A percentile compares a stretch with the other conserved stretches of the same genome.
Conservation (phyloP, 169 alveolate species). For the Cryptosporidium ubiquitum region DNA sequence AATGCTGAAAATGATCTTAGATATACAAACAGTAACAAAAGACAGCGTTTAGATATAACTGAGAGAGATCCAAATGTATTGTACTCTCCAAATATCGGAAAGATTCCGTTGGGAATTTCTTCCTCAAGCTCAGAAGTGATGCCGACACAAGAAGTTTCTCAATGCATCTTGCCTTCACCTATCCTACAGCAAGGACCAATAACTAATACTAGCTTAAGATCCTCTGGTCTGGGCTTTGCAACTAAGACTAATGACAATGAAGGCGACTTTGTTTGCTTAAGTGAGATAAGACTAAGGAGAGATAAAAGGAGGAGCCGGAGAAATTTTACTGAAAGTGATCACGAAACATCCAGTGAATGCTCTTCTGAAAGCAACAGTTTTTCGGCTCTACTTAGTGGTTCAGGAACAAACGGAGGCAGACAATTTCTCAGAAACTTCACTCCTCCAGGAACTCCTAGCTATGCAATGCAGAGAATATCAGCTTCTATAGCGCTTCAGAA, state of each 20-base stretch:
- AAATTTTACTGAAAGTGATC: slow-evolving; percentile 45
- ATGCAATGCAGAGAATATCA: background rate
- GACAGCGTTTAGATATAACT: background rate
- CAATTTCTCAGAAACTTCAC: slow-evolving; percentile 37
- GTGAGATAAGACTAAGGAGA: slow-evolving; percentile 67
- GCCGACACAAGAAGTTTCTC: background rate
- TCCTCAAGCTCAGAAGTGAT: background rate
- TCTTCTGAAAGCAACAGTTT: slow-evolving; percentile 65
- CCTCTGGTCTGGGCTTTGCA: background rate
- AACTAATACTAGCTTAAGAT: background rate
- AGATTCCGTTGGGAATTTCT: background rate
- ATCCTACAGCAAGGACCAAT: background rate
- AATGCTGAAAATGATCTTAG: background rate
- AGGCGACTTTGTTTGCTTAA: slow-evolving; percentile 63
- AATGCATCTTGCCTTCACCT: background rate
- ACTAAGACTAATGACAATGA: slow-evolving; percentile 17
- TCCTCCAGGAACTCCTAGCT: slow-evolving; percentile 61
- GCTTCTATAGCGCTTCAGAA: background rate
- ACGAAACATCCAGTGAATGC: slow-evolving; percentile 67
- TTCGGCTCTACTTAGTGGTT: slow-evolving; percentile 27
- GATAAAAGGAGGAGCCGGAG: slow-evolving; percentile 64
- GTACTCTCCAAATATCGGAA: slow-evolving; percentile 3
- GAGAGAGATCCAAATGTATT: slow-evolving; percentile 1
- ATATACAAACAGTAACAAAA: background rate
- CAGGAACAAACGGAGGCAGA: slow-evolving; percentile 15